Base-by-base conservation (phyloP, 768 basidiomycete species). In the Boletus patriciae region DNA sequence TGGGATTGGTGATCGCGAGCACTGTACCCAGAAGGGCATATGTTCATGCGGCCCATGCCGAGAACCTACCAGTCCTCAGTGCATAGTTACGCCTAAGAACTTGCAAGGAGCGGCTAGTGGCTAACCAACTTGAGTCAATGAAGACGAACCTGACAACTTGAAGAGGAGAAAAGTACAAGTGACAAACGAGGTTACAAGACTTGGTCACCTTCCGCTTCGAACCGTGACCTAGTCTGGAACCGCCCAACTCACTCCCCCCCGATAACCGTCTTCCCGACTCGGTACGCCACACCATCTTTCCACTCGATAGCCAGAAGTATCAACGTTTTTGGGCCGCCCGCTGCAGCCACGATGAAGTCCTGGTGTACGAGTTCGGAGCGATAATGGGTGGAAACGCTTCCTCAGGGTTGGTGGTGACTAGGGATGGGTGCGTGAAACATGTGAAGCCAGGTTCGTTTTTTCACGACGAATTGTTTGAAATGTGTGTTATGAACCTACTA, bases 341-440 rank as follows among this genome's bases (percentile, higher is more conserved):
- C 52, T 11, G 61, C 61, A 4, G 63, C 6, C 2, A 63, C 57
- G 33, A 62, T 52, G n/a, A 62, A 62, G 36, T 62, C 62, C 46
- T 62, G 62, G 3, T 38, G 0, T 16, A 63, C 43, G 19, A 59
- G 8, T 3, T 62, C 50, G 18, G 46, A 5, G n/a, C 1, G 38
- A 27, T 42, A 57, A 15, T n/a, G 15, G n/a, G n/a, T n/a, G n/a
- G n/a, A n/a, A n/a, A n/a, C 8, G 72, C 80, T 2, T 69, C 80
- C 1, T 85, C 84, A 6, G 80, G 4, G 77, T 83, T 1, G 77
- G 82, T 9, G 90, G 87, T 27, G 78, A 82, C 41, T 81, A 75
- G 77, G 70, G 72, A 23, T 96, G 93, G 92, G 72, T 90, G 51
- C 68, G 74, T 18, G 84, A 87, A 65, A 92, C 91, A 0, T 96